These are phyloP conservation scores for Nigrograna mackinnonii DNA, from an alignment of 2,329 filamentous ascomycete genomes.

Conservation along the genomic window DNA sequence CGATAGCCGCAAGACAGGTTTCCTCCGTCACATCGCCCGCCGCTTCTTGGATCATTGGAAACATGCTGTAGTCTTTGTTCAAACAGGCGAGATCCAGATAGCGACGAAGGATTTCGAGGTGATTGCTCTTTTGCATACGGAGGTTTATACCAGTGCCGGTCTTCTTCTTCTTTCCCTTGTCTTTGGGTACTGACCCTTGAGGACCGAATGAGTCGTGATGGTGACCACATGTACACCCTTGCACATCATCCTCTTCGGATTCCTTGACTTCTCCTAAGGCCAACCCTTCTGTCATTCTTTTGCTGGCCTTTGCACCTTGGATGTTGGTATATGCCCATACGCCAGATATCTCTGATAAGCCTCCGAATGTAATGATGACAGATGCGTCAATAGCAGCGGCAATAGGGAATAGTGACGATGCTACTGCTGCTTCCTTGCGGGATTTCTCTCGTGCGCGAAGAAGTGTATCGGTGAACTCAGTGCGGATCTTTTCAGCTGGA, in stretches of 20 bases:
- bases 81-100: constrained; percentile 47
- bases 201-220: constrained; percentile 13
- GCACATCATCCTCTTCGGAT: constrained; percentile 5
- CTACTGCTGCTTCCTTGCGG: constrained; percentile 46
- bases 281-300: constrained; percentile 44
- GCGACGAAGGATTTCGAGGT: constrained; percentile 39
- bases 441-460: constrained; percentile 47
- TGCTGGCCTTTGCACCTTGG: constrained; percentile 47
- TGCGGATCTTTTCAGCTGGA: constrained; percentile 36
- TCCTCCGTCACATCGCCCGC: constrained; percentile 36
- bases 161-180: constrained; percentile 18
- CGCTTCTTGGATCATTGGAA: constrained; percentile 24
- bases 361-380: constrained; percentile 43
- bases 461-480: constrained; percentile 48
- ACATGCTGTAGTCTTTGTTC: constrained; percentile 38
- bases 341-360: constrained; percentile 37
- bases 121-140: constrained; percentile 38
- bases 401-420: constrained; percentile 46
- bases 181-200: constrained; percentile 4
- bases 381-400: constrained; percentile 37
- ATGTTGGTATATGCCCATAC: constrained; percentile 48
- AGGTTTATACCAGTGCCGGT: constrained; percentile 36
- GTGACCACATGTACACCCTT: constrained; percentile 17
- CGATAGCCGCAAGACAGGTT: constrained; percentile 47
- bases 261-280: constrained; percentile 6